Evolutionary conservation across 768 basidiomycete species (phyloP).

Genomic region (Hygrophoropsis aurantiaca): DNA sequence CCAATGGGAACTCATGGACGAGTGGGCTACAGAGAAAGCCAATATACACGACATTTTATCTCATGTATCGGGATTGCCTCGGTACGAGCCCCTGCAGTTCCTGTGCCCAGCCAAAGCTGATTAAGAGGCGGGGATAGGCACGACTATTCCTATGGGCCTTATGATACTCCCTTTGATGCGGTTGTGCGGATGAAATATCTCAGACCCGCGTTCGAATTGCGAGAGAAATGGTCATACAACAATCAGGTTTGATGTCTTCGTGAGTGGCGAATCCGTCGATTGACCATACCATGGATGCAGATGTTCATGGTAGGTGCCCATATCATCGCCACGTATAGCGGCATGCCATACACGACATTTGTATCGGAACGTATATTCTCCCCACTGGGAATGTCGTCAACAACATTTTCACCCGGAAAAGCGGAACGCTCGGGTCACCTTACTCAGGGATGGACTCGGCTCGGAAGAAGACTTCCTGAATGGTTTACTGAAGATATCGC

Average conservation of each 20-base stretch:
- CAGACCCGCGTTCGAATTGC: conserved; percentile 32
- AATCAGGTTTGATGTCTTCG: conserved; percentile 28
- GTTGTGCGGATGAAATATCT: conserved; percentile 27
- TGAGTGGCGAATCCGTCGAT: neutral
- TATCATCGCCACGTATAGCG: conserved; percentile 33
- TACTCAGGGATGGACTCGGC: conserved; percentile 32
- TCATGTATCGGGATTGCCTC: conserved; percentile 40
- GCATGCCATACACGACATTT: conserved; percentile 35
- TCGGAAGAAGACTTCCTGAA: conserved; percentile 32
- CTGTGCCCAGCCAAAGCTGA: neutral
- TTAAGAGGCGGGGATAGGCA: conserved; percentile 21
- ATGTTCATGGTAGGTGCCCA: conserved; percentile 38
- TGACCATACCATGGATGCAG: conserved; percentile 16
- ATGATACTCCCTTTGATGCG: conserved; percentile 24
- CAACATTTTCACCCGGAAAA: conserved; percentile 35
- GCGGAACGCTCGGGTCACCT: conserved; percentile 32
- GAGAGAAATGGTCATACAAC: conserved; percentile 38
- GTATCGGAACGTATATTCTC: conserved; percentile 40
- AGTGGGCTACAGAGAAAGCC: conserved; percentile 37
- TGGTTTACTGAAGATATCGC: conserved; percentile 26
- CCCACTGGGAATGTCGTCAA: conserved; percentile 40
- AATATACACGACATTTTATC: conserved; percentile 38
- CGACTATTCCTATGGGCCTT: conserved; percentile 28
- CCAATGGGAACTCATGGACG: conserved; percentile 41
- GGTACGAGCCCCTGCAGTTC: conserved; percentile 18